Evolutionary conservation across 176 grass and related monocot species (phyloP).

Genomic region (Triticum turgidum): DNA sequence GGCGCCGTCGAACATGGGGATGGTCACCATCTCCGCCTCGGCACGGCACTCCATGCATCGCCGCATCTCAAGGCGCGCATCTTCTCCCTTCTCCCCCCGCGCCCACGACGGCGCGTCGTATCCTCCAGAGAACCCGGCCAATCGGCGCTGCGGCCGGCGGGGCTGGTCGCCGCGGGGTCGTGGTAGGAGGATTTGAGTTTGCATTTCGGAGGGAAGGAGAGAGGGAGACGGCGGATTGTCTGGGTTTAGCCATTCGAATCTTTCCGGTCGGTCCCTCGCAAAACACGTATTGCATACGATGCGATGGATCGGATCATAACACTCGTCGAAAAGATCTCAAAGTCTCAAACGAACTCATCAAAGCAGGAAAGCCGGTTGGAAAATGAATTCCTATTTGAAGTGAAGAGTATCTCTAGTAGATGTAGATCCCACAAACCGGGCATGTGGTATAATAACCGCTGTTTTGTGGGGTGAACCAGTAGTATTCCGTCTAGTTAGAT

Average conservation of each 20-base stretch:
- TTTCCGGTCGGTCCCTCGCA: background rate
- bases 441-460: no score
- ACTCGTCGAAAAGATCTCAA: no score
- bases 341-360: no score
- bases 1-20: background rate
- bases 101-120: background rate
- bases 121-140: background rate
- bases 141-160: background rate
- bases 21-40: background rate
- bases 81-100: background rate
- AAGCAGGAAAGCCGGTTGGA: no score
- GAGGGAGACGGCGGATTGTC: background rate
- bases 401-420: no score
- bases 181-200: slow-evolving; percentile 1
- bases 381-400: no score
- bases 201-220: background rate
- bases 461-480: no score
- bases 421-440: no score
- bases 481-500: no score
- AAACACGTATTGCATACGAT: background rate
- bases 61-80: background rate
- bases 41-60: background rate
- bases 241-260: background rate
- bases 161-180: background rate
- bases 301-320: no score